Percentiles rank a stretch among this genome's conserved stretches.
Evolutionary conservation across 768 basidiomycete species (phyloP).

Genomic region (Suillus bovinus): DNA sequence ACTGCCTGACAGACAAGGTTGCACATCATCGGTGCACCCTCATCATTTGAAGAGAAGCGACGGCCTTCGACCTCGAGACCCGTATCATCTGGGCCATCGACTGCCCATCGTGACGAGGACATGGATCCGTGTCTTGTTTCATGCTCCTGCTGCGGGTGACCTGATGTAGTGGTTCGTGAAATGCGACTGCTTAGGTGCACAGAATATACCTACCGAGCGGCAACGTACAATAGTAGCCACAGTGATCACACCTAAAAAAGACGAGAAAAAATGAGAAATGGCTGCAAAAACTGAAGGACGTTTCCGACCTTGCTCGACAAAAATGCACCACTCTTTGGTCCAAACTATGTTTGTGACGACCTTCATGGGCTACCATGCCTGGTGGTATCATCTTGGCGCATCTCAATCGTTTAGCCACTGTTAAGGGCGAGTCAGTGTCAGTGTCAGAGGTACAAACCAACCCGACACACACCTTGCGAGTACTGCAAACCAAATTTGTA

Average conservation of each 20-base stretch:
- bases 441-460: background rate
- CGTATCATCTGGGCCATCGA: slow-evolving; percentile 52
- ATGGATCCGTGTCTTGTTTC: slow-evolving; percentile 67
- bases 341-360: slow-evolving; percentile 48
- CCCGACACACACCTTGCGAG: slow-evolving; percentile 44
- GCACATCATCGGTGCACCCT: slow-evolving; percentile 66
- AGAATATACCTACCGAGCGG: slow-evolving; percentile 44
- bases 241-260: slow-evolving; percentile 48
- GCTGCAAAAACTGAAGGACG: background rate
- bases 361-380: slow-evolving; percentile 43
- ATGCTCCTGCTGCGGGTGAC: slow-evolving; percentile 59
- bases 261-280: background rate
- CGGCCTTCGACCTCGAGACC: slow-evolving; percentile 55
- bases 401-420: slow-evolving; percentile 50
- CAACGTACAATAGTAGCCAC: slow-evolving; percentile 59
- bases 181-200: background rate
- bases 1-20: slow-evolving; percentile 54
- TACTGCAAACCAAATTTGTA: slow-evolving; percentile 37
- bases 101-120: slow-evolving; percentile 56
- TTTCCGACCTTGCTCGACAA: slow-evolving; percentile 47
- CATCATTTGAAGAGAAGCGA: slow-evolving; percentile 52
- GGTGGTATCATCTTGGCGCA: slow-evolving; percentile 50
- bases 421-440: too few species aligned
- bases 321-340: slow-evolving; percentile 51
- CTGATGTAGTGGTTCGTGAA: slow-evolving; percentile 27